Conservation (phyloP, 2,329 filamentous ascomycete genomes). For the Aphanocladium album region DNA sequence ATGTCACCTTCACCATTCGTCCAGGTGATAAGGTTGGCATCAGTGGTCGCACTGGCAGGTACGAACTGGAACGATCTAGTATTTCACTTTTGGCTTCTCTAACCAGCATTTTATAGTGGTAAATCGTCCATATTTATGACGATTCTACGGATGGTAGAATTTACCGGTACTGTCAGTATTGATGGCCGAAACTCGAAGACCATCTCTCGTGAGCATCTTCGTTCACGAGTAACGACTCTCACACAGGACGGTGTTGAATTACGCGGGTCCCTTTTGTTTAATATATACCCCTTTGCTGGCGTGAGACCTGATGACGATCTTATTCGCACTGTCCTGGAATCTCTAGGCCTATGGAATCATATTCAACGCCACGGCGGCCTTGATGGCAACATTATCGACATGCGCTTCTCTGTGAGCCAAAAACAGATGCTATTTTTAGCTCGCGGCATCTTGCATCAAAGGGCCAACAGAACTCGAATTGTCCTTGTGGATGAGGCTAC, state of each 20-base stretch:
- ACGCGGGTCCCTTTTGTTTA: slow-evolving; percentile 37
- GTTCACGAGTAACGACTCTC: slow-evolving; percentile 36
- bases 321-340: not conserved
- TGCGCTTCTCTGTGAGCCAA: not conserved
- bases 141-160: not conserved
- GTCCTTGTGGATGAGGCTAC: slow-evolving; percentile 8
- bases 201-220: slow-evolving; percentile 35
- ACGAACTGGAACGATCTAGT: not conserved
- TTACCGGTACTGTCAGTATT: slow-evolving; percentile 29
- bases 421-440: slow-evolving; percentile 1
- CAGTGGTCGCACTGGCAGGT: slow-evolving; percentile 6
- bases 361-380: not conserved
- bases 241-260: slow-evolving; percentile 43
- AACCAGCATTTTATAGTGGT: not conserved
- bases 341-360: not conserved
- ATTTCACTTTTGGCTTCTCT: not conserved
- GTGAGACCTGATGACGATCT: not conserved
- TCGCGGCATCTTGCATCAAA: not conserved
- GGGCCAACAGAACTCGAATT: not conserved
- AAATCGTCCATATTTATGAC: not conserved
- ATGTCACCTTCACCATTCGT: not conserved
- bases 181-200: slow-evolving; percentile 36
- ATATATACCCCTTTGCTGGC: slow-evolving; percentile 23
- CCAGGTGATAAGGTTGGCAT: slow-evolving; percentile 1
- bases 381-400: not conserved